Percentiles rank a stretch among this genome's conserved stretches.
Evolutionary conservation across 2,329 filamentous ascomycete genomes (phyloP).

Genomic region (Hortaea sp.): DNA sequence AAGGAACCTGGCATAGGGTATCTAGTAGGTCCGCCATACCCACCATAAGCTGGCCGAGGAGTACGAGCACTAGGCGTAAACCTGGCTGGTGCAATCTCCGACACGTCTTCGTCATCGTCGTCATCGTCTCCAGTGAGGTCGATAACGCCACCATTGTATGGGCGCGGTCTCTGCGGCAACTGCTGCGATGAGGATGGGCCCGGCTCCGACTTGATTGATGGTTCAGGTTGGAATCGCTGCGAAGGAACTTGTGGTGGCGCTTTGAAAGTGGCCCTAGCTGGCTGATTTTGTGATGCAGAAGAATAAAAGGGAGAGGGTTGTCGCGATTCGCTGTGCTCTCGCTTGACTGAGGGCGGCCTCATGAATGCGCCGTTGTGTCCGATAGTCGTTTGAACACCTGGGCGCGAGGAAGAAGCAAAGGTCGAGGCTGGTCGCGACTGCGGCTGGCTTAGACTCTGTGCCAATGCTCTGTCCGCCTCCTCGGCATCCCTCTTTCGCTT

Average conservation of each 20-base stretch:
- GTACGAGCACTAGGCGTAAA: constrained; percentile 15
- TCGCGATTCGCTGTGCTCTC: constrained; percentile 2
- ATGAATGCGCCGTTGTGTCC: constrained; percentile 16
- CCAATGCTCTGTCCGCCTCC: constrained; percentile 12
- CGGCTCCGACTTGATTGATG: constrained; percentile 6
- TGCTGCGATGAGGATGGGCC: constrained; percentile 6
- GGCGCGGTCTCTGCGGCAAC: constrained; percentile 7
- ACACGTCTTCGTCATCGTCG: constrained; percentile 20
- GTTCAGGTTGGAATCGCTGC: constrained; percentile 3
- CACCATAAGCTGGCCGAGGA: neutral
- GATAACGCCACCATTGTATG: constrained; percentile 12
- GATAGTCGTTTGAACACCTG: constrained; percentile 21
- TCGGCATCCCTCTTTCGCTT: constrained; percentile 3
- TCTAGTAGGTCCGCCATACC: neutral
- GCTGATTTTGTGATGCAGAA: neutral
- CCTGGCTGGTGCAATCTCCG: constrained; percentile 14
- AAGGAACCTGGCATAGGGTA: neutral
- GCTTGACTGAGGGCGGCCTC: constrained; percentile 11
- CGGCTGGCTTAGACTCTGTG: constrained; percentile 17
- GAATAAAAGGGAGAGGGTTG: neutral
- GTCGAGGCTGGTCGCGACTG: constrained; percentile 5
- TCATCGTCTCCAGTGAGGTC: constrained; percentile 25
- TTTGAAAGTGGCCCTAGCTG: neutral
- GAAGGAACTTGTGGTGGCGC: constrained; percentile 9
- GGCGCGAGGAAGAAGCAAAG: constrained; percentile 13